Conservation (phyloP, 2,329 filamentous ascomycete species). For the Helotiales sp. region DNA sequence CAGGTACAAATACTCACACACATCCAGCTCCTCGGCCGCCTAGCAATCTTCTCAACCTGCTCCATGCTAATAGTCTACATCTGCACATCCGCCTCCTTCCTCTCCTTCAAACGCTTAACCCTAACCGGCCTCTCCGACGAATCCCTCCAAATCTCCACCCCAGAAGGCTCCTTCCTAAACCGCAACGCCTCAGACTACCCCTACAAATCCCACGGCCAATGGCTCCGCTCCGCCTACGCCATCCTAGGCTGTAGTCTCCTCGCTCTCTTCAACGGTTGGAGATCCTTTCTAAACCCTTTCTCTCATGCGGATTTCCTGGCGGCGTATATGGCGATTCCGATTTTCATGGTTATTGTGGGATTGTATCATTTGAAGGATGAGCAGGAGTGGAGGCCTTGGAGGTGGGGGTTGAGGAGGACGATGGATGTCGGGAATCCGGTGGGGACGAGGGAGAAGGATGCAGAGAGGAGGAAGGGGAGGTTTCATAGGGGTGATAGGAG, state of each 20-base stretch:
- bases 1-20: not conserved
- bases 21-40: constrained; percentile 34
- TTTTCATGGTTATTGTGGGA: constrained; percentile 3
- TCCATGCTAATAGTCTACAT: constrained; percentile 40
- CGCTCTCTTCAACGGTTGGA: constrained; percentile 18
- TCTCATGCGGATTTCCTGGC: constrained; percentile 14
- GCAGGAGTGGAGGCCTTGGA: constrained; percentile 9
- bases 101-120: constrained; percentile 17
- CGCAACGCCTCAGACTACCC: constrained; percentile 17
- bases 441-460: constrained; percentile 8
- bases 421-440: constrained; percentile 12
- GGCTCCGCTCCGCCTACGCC: constrained; percentile 16
- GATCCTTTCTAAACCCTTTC: constrained; percentile 18
- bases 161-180: constrained; percentile 2
- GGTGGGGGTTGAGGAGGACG: constrained; percentile 3
- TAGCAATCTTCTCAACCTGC: constrained; percentile 38
- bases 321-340: constrained; percentile 15
- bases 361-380: constrained; percentile 13
- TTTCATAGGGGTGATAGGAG: constrained; percentile 8
- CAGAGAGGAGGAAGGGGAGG: constrained; percentile 12
- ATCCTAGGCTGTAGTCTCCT: constrained; percentile 13
- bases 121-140: constrained; percentile 5
- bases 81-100: constrained; percentile 36
- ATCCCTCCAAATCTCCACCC: constrained; percentile 4
- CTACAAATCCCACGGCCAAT: constrained; percentile 19